Conservation (phyloP, 108 stramenopile species). For the Asterionellopsis glacialis region DNA sequence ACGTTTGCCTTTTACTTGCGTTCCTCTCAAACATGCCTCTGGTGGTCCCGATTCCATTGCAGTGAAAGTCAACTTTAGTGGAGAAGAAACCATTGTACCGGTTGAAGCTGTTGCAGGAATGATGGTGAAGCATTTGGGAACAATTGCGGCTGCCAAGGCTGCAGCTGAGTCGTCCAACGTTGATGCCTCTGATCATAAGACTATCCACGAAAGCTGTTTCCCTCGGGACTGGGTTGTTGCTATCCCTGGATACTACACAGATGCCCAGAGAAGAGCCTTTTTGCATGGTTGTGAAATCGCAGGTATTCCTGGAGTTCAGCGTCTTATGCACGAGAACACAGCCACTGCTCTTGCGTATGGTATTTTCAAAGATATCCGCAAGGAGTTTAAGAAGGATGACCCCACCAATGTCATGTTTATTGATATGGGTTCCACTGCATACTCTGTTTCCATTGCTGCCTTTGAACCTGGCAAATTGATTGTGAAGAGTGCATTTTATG, state of each 20-base stretch:
- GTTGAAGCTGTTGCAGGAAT: constrained; percentile 89
- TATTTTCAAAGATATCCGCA: constrained; percentile 96
- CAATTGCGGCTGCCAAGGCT: constrained; percentile 76
- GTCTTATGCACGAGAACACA: constrained; percentile 94
- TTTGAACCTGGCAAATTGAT: constrained; percentile 89
- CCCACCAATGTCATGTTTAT: constrained; percentile 89
- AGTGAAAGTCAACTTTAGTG: constrained; percentile 48
- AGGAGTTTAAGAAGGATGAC: constrained; percentile 77
- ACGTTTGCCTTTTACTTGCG: constrained; percentile 57
- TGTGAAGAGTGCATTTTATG: constrained; percentile 78
- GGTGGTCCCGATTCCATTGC: constrained; percentile 66
- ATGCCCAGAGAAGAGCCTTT: constrained; percentile 89
- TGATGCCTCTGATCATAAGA: constrained; percentile 16
- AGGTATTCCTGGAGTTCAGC: constrained; percentile 82
- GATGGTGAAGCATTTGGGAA: constrained; percentile 87
- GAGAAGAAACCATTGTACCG: constrained; percentile 57
- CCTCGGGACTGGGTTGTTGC: constrained; percentile 93
- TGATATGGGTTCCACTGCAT: constrained; percentile 91
- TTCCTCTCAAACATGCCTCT: constrained; percentile 48
- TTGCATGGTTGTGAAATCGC: constrained; percentile 89
- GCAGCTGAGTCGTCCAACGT: constrained; percentile 34
- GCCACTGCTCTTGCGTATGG: constrained; percentile 97
- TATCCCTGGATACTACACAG: constrained; percentile 94
- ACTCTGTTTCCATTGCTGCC: constrained; percentile 85
- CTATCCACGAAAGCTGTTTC: constrained; percentile 24